These are phyloP conservation scores for Cladophialophora immunda DNA, from an alignment of 2,329 filamentous ascomycete genomes.

Conservation along the genomic window DNA sequence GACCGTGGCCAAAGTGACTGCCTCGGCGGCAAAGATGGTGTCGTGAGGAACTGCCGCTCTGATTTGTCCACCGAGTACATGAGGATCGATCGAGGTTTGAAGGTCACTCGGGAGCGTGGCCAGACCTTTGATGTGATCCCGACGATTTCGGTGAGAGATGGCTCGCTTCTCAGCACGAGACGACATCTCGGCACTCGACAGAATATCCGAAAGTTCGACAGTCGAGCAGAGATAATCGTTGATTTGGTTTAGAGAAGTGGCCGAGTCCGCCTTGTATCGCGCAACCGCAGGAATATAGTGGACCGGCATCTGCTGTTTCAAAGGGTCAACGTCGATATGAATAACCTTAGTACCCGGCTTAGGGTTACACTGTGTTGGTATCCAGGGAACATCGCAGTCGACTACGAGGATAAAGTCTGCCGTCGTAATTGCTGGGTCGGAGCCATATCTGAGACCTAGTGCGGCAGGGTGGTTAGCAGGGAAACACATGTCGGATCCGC, in stretches of 20 bases:
- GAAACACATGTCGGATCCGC: constrained; percentile 63
- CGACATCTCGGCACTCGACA: constrained; percentile 45
- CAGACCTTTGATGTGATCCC: constrained; percentile 67
- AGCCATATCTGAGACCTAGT: constrained; percentile 76
- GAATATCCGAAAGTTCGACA: constrained; percentile 52
- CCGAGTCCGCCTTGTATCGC: constrained; percentile 72
- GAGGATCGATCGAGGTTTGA: constrained; percentile 66
- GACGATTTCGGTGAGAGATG: constrained; percentile 64
- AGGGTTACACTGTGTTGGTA: constrained; percentile 76
- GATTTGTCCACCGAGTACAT: constrained; percentile 65
- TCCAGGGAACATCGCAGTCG: constrained; percentile 93
- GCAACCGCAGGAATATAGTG: constrained; percentile 73
- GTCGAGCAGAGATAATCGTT: constrained; percentile 65
- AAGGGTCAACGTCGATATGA: constrained; percentile 72
- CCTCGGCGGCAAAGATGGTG: constrained; percentile 79
- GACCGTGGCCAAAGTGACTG: constrained; percentile 74
- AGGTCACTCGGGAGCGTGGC: constrained; percentile 62
- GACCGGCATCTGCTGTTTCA: constrained; percentile 77
- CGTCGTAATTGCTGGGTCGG: constrained; percentile 74
- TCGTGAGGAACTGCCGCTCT: constrained; percentile 67
- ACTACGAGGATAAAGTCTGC: constrained; percentile 86
- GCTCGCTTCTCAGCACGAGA: constrained; percentile 51
- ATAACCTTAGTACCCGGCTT: constrained; percentile 65
- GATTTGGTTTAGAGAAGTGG: constrained; percentile 74
- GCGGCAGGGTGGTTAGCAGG: constrained; percentile 61